Percentiles rank a stretch among this genome's conserved stretches.
Conservation (phyloP, 129 eudicot genomes). For the Chrysanthemum lavandulifolium region DNA sequence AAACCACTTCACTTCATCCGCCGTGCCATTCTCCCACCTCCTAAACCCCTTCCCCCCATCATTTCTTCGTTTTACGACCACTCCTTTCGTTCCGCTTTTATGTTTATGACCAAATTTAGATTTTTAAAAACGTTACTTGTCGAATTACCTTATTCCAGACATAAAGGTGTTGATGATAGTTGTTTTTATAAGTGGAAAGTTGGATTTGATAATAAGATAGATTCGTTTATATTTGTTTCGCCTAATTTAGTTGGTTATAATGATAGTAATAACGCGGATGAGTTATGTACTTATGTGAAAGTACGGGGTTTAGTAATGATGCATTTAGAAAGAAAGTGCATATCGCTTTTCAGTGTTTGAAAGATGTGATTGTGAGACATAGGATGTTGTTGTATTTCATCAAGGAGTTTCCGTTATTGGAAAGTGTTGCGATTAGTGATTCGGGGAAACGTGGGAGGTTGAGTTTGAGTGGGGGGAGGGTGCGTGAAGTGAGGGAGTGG, state of each 20-base stretch:
- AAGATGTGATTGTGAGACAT: constrained; percentile 35
- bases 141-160: constrained; percentile 8
- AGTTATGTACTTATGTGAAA: background rate
- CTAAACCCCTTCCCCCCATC: constrained; percentile 31
- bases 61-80: constrained; percentile 36
- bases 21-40: constrained; percentile 16
- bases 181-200: constrained; percentile 36
- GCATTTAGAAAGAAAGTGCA: constrained; percentile 20
- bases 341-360: constrained; percentile 34
- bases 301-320: background rate
- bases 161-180: constrained; percentile 20
- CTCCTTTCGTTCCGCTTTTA: constrained; percentile 29
- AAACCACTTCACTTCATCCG: constrained; percentile 32
- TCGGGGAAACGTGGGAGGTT: constrained; percentile 36
- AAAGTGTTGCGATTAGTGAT: constrained; percentile 24
- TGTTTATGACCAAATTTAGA: too few relatives aligned
- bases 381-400: constrained; percentile 32
- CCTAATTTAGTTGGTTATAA: constrained; percentile 18
- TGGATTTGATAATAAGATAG: constrained; percentile 24
- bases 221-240: constrained; percentile 23
- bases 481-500: constrained; percentile 31
- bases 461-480: background rate
- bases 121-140: too few relatives aligned
- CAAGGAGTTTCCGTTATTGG: constrained; percentile 27
- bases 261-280: background rate